Base-by-base conservation (phyloP, 2,329 filamentous ascomycete species). In the Arthrinium puccinioides region DNA sequence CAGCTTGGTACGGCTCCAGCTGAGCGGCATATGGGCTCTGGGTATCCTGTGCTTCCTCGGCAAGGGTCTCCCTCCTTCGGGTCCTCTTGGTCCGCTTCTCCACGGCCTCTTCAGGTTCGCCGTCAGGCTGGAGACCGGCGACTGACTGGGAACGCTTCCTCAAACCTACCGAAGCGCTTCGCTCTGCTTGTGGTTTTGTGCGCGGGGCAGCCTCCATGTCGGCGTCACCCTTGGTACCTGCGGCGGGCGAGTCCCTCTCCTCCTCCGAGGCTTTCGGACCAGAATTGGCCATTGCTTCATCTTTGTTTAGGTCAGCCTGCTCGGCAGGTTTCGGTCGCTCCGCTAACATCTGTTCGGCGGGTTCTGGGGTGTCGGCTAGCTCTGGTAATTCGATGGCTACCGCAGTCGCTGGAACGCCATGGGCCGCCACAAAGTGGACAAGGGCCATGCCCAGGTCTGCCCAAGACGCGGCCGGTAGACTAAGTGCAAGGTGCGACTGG, bases 11-110 rank as follows among this genome's bases (percentile, higher is more conserved):
- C 2, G 71, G 69, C 45, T 74, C 69, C 4, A 81, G 56, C 46
- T 79, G 73, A 36, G 67, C 69, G 2, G 74, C 70, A 36, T 71
- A 65, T 19, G 71, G 59, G 1, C 66, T 67, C 35, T 65, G 70
- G 6, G 72, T 64, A 42, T 79, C 75, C 11, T 70, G 54, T 1
- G 60, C 56, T 33, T 78, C 76, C 24, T 74, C 76, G 9, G 61
- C 56, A 9, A 70, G 65, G 4, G 69, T 72, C 29, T 82, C 78
- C 37, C 79, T 67, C 14, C 76, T 71, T 31, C 79, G 69, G 21
- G 78, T 78, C 34, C 80, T 66, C 51, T 84, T 84, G 55, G 78
- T 82, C 39, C 79, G 66, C 50, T 81, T 82, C 37, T 73, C 67
- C 2, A 62, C 63, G 18, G 64, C 68, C 23, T 82, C 77, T 36